Percentiles rank a stretch among this genome's conserved stretches.
Evolutionary conservation across 169 alveolate genomes (phyloP).

Genomic region (Besnoitia besnoiti): DNA sequence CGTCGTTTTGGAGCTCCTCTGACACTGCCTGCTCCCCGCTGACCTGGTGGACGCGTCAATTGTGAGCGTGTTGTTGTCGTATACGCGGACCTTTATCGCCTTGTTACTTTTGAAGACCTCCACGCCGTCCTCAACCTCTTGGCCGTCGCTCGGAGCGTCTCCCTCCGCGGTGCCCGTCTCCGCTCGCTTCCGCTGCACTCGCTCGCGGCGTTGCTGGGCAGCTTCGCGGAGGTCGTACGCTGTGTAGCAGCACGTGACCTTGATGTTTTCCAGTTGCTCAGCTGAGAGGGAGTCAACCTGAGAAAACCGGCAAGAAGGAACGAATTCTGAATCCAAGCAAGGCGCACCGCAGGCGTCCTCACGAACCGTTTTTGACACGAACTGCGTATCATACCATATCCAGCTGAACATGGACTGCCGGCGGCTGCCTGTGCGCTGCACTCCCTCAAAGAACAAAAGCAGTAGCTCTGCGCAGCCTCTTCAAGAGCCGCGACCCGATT

Average conservation of each 20-base stretch:
- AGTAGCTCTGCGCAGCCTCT: too few relatives aligned
- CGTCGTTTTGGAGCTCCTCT: too few relatives aligned
- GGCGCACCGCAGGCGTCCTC: too few relatives aligned
- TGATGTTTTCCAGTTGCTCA: slow-evolving; percentile 2
- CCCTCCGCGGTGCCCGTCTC: not conserved
- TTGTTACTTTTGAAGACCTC: not conserved
- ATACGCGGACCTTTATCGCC: not conserved
- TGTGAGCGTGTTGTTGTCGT: not conserved
- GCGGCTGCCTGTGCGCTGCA: not conserved
- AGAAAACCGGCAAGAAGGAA: not conserved
- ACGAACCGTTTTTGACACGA: too few relatives aligned
- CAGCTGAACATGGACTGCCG: not conserved
- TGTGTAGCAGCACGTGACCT: slow-evolving; percentile 21
- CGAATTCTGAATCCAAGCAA: too few relatives aligned
- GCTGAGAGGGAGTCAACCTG: slow-evolving; percentile 28
- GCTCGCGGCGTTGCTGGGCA: not conserved
- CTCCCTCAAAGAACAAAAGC: too few relatives aligned
- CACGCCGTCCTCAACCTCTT: not conserved
- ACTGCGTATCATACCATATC: not conserved
- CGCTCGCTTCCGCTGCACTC: not conserved
- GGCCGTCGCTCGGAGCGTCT: not conserved
- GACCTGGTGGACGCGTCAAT: too few relatives aligned
- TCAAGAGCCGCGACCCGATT: too few relatives aligned
- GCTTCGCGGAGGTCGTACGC: not conserved
- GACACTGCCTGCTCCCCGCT: too few relatives aligned